phyloP scores from a whole-genome alignment of 805 yeast species.

The Tetrapisispora taiwanensis region DNA sequence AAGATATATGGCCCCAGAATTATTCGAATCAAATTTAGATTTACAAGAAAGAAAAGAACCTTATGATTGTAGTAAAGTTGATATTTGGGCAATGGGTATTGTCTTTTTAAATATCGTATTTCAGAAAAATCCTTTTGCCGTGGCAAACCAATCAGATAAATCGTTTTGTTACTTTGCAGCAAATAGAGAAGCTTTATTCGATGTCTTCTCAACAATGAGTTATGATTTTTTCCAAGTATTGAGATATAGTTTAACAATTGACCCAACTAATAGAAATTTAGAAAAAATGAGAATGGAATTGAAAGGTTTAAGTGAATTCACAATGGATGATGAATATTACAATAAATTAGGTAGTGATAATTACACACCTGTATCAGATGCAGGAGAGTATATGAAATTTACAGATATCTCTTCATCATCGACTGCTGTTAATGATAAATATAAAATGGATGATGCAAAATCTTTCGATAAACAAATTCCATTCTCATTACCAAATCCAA shows the following conservation, averaged over 20 bases:
- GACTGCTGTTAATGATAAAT: background rate
- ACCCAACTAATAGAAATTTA: constrained; percentile 76
- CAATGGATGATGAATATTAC: constrained; percentile 68
- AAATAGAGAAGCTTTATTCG: constrained; percentile 82
- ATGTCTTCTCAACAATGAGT: constrained; percentile 82
- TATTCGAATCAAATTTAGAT: constrained; percentile 46
- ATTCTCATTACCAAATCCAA: constrained; percentile 24
- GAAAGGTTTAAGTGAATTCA: constrained; percentile 50
- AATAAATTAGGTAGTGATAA: constrained; percentile 29
- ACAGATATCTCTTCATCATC: constrained; percentile 24
- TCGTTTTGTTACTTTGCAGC: constrained; percentile 77
- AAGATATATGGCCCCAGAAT: constrained; percentile 91
- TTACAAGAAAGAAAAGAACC: constrained; percentile 35
- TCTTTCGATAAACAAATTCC: constrained; percentile 6
- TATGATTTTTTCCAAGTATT: constrained; percentile 78
- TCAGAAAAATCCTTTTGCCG: constrained; percentile 77
- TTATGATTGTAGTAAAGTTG: constrained; percentile 74
- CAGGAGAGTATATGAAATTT: constrained; percentile 21
- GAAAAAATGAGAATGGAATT: constrained; percentile 51
- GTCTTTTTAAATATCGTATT: constrained; percentile 76
- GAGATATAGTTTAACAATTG: constrained; percentile 67
- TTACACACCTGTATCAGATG: constrained; percentile 22
- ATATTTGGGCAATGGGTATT: constrained; percentile 84
- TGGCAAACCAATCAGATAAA: constrained; percentile 72
- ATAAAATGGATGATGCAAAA: background rate